A percentile compares a stretch with the other conserved stretches of the same genome.
Conservation (phyloP, 306 rosid genomes). For the Cucurbita pepo region DNA sequence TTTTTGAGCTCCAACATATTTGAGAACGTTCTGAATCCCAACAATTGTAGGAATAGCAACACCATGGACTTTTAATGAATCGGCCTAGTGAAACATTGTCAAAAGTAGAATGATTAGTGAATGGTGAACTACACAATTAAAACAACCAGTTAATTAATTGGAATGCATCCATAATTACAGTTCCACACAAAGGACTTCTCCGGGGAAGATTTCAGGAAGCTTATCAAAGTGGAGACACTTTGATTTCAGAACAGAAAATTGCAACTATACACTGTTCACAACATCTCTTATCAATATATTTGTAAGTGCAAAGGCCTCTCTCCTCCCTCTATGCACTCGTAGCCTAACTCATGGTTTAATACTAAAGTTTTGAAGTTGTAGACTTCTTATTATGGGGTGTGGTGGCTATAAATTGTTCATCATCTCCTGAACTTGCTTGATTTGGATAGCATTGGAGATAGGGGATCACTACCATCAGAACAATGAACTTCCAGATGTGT, state of each 20-base stretch:
- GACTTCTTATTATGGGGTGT: too few relatives aligned
- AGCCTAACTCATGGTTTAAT: too few relatives aligned
- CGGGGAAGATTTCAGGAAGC: not conserved
- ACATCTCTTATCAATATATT: too few relatives aligned
- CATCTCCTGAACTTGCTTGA: too few relatives aligned
- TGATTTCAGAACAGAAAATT: not conserved
- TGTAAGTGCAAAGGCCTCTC: too few relatives aligned
- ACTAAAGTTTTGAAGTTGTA: too few relatives aligned
- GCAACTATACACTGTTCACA: not conserved
- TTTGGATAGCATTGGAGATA: too few relatives aligned
- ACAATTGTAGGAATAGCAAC: slow-evolving; percentile 73
- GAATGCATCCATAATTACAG: not conserved
- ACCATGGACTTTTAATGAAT: slow-evolving; percentile 67
- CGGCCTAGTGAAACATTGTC: slow-evolving; percentile 24
- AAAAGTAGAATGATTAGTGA: not conserved
- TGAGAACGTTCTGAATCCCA: slow-evolving; percentile 74
- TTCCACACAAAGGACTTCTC: not conserved
- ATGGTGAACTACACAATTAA: not conserved
- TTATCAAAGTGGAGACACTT: not conserved
- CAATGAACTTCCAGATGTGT: too few relatives aligned
- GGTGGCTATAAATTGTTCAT: too few relatives aligned
- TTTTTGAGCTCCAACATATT: slow-evolving; percentile 50
- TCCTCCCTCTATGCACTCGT: too few relatives aligned
- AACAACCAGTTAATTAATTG: not conserved
- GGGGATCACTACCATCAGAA: too few relatives aligned